Evolutionary conservation across 169 alveolate genomes (phyloP).

Genomic region (Besnoitia besnoiti): DNA sequence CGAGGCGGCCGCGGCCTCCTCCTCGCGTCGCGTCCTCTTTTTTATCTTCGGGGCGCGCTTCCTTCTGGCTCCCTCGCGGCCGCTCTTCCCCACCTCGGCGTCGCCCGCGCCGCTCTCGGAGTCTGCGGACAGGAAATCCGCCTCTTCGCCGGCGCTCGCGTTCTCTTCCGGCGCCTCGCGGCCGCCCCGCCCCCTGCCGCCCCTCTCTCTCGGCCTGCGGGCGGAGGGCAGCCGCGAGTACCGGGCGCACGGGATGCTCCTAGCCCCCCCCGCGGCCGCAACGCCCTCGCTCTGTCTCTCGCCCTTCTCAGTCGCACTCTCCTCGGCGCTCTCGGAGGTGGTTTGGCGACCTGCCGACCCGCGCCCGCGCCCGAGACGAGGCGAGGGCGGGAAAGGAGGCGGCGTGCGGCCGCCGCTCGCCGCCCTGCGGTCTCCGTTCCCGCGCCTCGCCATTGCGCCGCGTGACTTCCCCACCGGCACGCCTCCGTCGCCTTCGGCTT

Average conservation of each 20-base stretch:
- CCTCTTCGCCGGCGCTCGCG: too few species aligned
- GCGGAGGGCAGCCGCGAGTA: neutral
- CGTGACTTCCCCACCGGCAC: too few species aligned
- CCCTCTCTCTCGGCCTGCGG: neutral
- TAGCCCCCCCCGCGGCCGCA: neutral
- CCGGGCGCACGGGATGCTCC: neutral
- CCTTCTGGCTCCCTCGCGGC: neutral
- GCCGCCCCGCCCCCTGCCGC: too few species aligned
- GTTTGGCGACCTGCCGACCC: too few species aligned
- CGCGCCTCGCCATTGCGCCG: too few species aligned
- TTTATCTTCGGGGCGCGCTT: neutral
- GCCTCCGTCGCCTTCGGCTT: too few species aligned
- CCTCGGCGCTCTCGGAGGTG: too few species aligned
- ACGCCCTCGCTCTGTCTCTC: neutral
- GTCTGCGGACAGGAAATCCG: too few species aligned
- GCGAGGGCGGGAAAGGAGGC: neutral
- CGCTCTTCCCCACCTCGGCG: neutral
- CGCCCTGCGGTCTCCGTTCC: neutral
- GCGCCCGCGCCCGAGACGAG: too few species aligned
- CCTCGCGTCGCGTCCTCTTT: neutral
- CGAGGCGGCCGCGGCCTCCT: conserved; percentile 22
- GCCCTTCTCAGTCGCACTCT: neutral
- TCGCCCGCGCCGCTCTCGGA: neutral
- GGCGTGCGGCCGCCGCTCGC: neutral
- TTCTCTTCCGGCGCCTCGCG: too few species aligned